Conservation (phyloP, 768 basidiomycete genomes). For the Kwoniella bestiolae region DNA sequence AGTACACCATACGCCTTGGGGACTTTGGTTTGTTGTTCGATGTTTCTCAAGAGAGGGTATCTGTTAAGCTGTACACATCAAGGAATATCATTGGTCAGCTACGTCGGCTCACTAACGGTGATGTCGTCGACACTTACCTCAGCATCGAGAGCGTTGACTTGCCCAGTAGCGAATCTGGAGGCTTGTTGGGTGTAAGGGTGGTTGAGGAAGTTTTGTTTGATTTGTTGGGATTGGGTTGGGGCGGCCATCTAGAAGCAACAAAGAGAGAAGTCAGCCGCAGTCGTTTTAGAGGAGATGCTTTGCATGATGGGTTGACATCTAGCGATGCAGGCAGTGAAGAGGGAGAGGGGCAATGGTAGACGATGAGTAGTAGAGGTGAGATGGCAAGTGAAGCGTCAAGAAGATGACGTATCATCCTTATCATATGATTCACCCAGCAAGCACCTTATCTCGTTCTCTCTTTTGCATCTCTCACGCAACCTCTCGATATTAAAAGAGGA, state of each 20-base stretch:
- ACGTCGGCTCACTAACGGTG: neutral
- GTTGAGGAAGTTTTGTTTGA: conserved; percentile 75
- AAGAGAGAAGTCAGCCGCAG: neutral
- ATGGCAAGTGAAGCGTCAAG: neutral
- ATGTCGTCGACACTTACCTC: conserved; percentile 68
- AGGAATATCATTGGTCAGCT: conserved; percentile 1
- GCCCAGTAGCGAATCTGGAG: conserved; percentile 78
- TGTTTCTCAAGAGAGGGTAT: conserved; percentile 78
- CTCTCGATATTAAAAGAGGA: neutral
- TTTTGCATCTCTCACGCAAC: neutral
- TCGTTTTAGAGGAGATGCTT: too few relatives aligned
- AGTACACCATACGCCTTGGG: conserved; percentile 91
- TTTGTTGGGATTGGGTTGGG: conserved; percentile 47
- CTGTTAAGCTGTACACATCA: conserved; percentile 62
- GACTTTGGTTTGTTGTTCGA: conserved; percentile 88
- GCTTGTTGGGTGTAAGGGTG: conserved; percentile 86
- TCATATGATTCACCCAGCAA: neutral
- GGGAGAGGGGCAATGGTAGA: neutral
- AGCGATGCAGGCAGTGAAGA: neutral
- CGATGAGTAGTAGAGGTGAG: neutral
- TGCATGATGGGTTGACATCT: neutral
- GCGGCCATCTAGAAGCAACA: conserved; percentile 40
- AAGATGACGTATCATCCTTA: conserved; percentile 12
- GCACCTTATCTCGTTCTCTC: neutral
- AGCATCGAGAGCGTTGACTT: conserved; percentile 90